phyloP scores from a whole-genome alignment of 495 filamentous ascomycete genomes.

The Trichodelitschia bisporula region DNA sequence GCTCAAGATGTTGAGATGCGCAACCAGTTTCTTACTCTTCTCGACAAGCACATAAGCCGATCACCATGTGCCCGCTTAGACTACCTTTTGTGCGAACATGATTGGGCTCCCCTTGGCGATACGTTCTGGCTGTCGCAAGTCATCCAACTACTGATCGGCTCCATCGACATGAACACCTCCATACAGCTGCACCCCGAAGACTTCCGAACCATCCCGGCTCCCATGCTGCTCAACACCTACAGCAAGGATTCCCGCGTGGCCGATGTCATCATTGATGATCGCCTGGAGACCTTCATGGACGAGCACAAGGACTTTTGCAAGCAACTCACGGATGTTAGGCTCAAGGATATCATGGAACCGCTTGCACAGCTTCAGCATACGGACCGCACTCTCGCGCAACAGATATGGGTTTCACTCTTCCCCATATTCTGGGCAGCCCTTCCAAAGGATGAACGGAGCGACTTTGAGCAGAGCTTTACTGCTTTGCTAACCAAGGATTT shows the following conservation, averaged over 20 bases:
- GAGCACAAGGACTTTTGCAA: constrained; percentile 57
- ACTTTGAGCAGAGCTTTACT: constrained; percentile 74
- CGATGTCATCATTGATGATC: constrained; percentile 51
- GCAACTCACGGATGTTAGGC: constrained; percentile 61
- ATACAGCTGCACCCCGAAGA: constrained; percentile 62
- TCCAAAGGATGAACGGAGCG: constrained; percentile 65
- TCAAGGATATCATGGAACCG: constrained; percentile 71
- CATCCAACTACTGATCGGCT: constrained; percentile 70
- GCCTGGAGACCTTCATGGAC: constrained; percentile 55
- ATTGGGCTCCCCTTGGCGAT: constrained; percentile 86
- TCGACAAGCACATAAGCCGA: constrained; percentile 72
- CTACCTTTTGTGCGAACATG: constrained; percentile 79
- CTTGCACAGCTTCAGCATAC: constrained; percentile 87
- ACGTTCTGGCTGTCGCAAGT: constrained; percentile 95
- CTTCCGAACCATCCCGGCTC: constrained; percentile 47
- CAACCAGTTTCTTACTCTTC: constrained; percentile 83
- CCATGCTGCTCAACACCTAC: constrained; percentile 41
- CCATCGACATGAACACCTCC: constrained; percentile 56
- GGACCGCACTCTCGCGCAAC: constrained; percentile 50
- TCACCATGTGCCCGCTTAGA: constrained; percentile 63
- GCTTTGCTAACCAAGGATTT: constrained; percentile 78
- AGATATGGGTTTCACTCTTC: constrained; percentile 78
- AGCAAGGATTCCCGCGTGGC: constrained; percentile 47
- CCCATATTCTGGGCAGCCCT: constrained; percentile 81
- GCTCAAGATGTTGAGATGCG: constrained; percentile 94